These are phyloP conservation scores for Byssoonygena ceratinophila DNA, from an alignment of 2,329 filamentous ascomycete genomes.

Conservation along the genomic window DNA sequence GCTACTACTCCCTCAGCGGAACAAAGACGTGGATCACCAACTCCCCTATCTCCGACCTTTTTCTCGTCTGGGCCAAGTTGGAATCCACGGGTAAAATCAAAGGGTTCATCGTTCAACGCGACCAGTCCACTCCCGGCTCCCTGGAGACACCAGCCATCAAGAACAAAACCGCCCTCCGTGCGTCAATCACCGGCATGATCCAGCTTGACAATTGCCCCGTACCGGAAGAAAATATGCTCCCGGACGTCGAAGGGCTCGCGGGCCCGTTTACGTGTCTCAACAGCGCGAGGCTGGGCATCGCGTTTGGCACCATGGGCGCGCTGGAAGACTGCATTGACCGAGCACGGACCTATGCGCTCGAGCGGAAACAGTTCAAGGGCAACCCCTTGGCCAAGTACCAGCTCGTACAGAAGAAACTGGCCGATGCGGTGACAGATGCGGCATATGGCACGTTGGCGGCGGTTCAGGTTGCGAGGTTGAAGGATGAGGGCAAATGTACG, in stretches of 20 bases:
- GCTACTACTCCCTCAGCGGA: slow-evolving; percentile 67
- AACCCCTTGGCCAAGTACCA: slow-evolving; percentile 95
- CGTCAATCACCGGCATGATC: slow-evolving; percentile 96
- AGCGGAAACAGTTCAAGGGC: slow-evolving; percentile 89
- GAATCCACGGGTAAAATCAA: slow-evolving; percentile 86
- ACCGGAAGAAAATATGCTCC: slow-evolving; percentile 85
- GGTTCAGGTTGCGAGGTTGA: slow-evolving; percentile 81
- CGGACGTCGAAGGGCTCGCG: slow-evolving; percentile 69
- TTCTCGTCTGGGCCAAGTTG: slow-evolving; percentile 87
- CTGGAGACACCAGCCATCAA: slow-evolving; percentile 86
- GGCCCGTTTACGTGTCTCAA: slow-evolving; percentile 94
- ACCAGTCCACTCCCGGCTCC: slow-evolving; percentile 73
- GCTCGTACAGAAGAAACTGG: slow-evolving; percentile 93
- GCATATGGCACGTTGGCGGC: slow-evolving; percentile 84
- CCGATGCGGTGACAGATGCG: slow-evolving; percentile 82
- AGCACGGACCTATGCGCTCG: slow-evolving; percentile 75
- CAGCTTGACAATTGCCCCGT: slow-evolving; percentile 87
- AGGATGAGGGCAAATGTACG: slow-evolving; percentile 75
- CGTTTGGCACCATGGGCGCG: slow-evolving; percentile 85
- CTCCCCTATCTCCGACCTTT: slow-evolving; percentile 73
- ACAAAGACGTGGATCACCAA: slow-evolving; percentile 96
- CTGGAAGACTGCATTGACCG: slow-evolving; percentile 81
- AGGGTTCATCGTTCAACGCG: slow-evolving; percentile 80
- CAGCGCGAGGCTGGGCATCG: slow-evolving; percentile 84
- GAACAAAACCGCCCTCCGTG: slow-evolving; percentile 87